Percentiles rank a stretch among this genome's conserved stretches.
These are phyloP conservation scores for Magnolia kwangsiensis DNA, from an alignment of 164 flowering plant genomes.

Conservation along the genomic window DNA sequence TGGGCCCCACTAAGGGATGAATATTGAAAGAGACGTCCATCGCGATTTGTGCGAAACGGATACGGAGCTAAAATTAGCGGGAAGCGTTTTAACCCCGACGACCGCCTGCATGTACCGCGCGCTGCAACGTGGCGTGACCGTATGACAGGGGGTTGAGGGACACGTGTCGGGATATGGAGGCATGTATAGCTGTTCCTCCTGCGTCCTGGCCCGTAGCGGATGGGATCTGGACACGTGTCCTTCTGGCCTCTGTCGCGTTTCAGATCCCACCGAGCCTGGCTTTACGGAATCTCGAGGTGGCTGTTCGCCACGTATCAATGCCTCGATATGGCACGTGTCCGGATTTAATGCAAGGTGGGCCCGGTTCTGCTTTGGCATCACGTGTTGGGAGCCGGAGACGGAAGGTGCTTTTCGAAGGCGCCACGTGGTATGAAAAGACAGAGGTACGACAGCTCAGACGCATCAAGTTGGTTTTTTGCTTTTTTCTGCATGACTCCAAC, in stretches of 20 bases:
- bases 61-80: neutral
- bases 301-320: neutral
- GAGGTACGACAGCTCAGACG: neutral
- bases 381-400: neutral
- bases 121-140: neutral
- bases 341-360: neutral
- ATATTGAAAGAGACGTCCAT: neutral
- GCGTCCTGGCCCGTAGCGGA: neutral
- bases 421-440: neutral
- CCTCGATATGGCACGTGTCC: neutral
- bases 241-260: neutral
- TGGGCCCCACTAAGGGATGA: too few relatives aligned
- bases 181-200: neutral
- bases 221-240: conserved; percentile 2
- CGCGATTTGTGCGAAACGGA: neutral
- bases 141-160: neutral
- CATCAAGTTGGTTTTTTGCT: neutral
- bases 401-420: neutral
- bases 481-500: neutral
- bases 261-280: neutral
- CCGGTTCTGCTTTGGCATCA: neutral
- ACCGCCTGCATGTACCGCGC: neutral
- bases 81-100: neutral
- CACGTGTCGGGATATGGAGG: neutral
- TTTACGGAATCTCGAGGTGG: neutral